Base-by-base conservation (phyloP, 202 grass and related monocot genomes). In the Miscanthus sacchariflorus region DNA sequence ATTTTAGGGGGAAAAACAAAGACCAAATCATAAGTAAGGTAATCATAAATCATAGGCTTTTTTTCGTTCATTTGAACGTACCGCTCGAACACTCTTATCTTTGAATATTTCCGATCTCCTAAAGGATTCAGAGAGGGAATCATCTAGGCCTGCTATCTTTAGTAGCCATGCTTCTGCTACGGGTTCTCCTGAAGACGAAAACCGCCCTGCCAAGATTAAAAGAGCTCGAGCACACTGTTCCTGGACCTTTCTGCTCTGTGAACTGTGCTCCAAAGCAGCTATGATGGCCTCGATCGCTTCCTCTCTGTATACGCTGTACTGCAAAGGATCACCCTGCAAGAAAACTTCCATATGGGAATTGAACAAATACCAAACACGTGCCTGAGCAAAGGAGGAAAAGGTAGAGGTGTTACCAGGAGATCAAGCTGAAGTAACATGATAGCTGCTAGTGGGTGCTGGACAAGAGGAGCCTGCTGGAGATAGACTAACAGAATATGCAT, bases 401-500 rank as follows among this genome's bases (percentile, higher is more conserved):
- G 61, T 85, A 43, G 30, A 89, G 59, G 61, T 81, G 77, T 70
- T 93, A 99, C 97, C 94, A 99, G 92, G 50, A 96, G 93, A 91
- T 95, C 97, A 56, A 99, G 90, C 73, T 93, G 91, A 72, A 99
- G 88, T 83, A 99, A 83, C 88, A 99, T 82, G 48, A 85, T 86
- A 82, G 97, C 97, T 79, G 91, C 90, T 81, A 99, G 68, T 68
- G 97, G 97, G 64, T 93, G 90, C 78, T 99, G 94, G 74, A 86
- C 83, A 72, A 90, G 33, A 39, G 94, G 92, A 75, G 97, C 93
- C 70, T 99, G 94, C 54, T 97, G 97, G 43, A 99, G 93, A 92
- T 95, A 97, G 27, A 97, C 94, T 85, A 99, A 90, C 6, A 99
- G 69, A 88, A 95, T 90, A 81, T 99, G 97, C 97, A 97, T 97